Evolutionary conservation across 495 filamentous ascomycete species (phyloP), one percentile per base, ranked within the genome.

Genomic region (Rostrohypoxylon terebratum): DNA sequence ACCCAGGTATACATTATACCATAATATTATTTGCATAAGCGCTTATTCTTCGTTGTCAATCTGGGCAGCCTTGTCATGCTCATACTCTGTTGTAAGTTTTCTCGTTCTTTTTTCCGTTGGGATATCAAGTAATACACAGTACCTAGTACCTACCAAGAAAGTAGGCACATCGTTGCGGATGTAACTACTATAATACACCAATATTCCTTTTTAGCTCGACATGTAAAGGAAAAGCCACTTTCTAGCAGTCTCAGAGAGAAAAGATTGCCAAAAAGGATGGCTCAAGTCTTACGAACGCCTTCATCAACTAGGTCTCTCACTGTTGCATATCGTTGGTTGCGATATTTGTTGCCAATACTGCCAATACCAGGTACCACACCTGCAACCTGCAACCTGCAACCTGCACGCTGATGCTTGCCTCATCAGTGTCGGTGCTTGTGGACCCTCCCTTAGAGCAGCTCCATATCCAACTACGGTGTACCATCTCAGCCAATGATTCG

Each of bases 401-500:
- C 20, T 31, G 42, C 38, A 58, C 65, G 34, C 25, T 62, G 33
- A 70, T 55, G 63, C 58, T 74, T 69, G 59, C 66, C 50, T 63
- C 66, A 60, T 60, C 58, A 66, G 42, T 51, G 34, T 59, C 63
- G 63, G 50, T 64, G 62, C 71, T 67, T 69, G 62, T 69, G 51
- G 34, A 25, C 57, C 66, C 53, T 31, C n/a, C 55, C 44, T 33
- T 61, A 21, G 34, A 53, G 14, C 34, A 62, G 18, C 57, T 55
- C 57, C 66, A 40, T 68, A 63, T 47, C 66, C 65, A 66, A 68
- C 66, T 53, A 74, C 21, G 21, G 10, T 55, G 16, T 53, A 18
- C 33, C 51, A 21, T 40, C 42, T 36, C 23, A 38, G 11, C 71
- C 71, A 74, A 69, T 74, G 23, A 42, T 31, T 53, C 10, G 44